A percentile compares a stretch with the other conserved stretches of the same genome.
Conservation (phyloP, 768 basidiomycete genomes). For the Rickenella mellea region DNA sequence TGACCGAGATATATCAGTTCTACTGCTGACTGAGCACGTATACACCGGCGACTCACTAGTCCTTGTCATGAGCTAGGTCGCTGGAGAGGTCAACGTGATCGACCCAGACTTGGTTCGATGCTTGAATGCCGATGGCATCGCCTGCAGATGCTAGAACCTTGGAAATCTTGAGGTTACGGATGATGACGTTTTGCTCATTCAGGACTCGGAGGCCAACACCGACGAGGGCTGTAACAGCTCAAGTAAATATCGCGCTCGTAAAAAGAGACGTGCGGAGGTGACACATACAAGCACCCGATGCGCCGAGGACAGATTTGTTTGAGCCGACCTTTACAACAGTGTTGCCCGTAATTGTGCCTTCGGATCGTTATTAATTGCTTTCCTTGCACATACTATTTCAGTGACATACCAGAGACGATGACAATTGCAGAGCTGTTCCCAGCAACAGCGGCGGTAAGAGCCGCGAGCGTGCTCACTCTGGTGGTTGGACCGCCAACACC, state of each 20-base stretch:
- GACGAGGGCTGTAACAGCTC: conserved; percentile 23
- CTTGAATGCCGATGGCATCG: conserved; percentile 36
- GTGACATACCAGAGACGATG: conserved; percentile 27
- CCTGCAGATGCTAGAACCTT: conserved; percentile 36
- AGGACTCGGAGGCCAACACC: conserved; percentile 38
- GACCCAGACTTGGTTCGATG: conserved; percentile 32
- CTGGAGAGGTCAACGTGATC: conserved; percentile 37
- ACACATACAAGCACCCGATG: conserved; percentile 27
- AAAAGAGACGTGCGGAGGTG: not conserved
- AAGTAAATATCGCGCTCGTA: not conserved
- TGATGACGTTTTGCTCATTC: conserved; percentile 34
- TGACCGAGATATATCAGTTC: conserved; percentile 6
- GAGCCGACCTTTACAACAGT: conserved; percentile 31
- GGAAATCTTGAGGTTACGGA: conserved; percentile 39
- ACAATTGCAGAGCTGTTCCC: conserved; percentile 34
- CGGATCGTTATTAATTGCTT: not conserved
- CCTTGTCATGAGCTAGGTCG: conserved; percentile 36
- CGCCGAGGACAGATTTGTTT: conserved; percentile 35
- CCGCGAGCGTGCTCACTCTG: conserved; percentile 32
- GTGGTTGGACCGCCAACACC: conserved; percentile 34
- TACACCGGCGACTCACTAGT: not conserved
- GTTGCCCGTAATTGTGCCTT: conserved; percentile 37
- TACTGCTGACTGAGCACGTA: not conserved
- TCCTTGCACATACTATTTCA: not conserved
- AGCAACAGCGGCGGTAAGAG: conserved; percentile 30